These are phyloP conservation scores for Lentinula sp. DNA, from an alignment of 768 basidiomycete species.

Conservation along the genomic window DNA sequence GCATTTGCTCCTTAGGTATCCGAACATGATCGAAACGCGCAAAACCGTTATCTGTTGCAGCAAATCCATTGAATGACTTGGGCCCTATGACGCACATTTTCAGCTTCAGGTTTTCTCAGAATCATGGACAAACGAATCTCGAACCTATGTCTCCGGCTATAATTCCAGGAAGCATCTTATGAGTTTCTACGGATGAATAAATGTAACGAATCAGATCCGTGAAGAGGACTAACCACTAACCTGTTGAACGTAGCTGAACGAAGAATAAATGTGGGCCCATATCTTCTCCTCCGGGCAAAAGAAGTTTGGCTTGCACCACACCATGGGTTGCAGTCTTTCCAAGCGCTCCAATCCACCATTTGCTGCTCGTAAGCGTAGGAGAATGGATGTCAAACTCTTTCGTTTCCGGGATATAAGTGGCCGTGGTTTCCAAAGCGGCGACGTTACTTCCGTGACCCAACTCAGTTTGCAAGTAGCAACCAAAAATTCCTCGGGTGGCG, in stretches of 20 bases:
- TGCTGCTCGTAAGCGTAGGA: constrained; percentile 66
- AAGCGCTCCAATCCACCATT: constrained; percentile 80
- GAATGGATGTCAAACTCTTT: constrained; percentile 72
- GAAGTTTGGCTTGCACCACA: constrained; percentile 69
- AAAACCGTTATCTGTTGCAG: constrained; percentile 61
- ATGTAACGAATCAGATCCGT: background rate
- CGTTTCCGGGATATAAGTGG: constrained; percentile 62
- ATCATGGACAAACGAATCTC: constrained; percentile 1
- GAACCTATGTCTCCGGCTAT: constrained; percentile 65
- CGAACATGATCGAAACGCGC: constrained; percentile 59
- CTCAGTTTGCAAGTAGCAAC: constrained; percentile 74
- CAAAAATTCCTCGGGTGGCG: constrained; percentile 52
- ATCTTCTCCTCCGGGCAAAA: constrained; percentile 53
- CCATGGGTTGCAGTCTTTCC: constrained; percentile 73
- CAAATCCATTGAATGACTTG: constrained; percentile 44
- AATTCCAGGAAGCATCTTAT: constrained; percentile 54
- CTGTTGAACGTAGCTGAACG: constrained; percentile 57
- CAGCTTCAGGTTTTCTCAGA: background rate
- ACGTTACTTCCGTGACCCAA: constrained; percentile 78
- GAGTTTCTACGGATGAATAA: constrained; percentile 38
- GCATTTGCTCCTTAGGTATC: constrained; percentile 66
- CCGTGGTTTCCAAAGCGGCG: constrained; percentile 63
- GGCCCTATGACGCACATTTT: constrained; percentile 34
- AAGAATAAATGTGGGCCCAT: constrained; percentile 74
- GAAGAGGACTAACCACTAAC: constrained; percentile 24